A percentile compares a stretch with the other conserved stretches of the same genome.
Evolutionary conservation across 163 green algal genomes (phyloP).

Genomic region (Volvox carteri): DNA sequence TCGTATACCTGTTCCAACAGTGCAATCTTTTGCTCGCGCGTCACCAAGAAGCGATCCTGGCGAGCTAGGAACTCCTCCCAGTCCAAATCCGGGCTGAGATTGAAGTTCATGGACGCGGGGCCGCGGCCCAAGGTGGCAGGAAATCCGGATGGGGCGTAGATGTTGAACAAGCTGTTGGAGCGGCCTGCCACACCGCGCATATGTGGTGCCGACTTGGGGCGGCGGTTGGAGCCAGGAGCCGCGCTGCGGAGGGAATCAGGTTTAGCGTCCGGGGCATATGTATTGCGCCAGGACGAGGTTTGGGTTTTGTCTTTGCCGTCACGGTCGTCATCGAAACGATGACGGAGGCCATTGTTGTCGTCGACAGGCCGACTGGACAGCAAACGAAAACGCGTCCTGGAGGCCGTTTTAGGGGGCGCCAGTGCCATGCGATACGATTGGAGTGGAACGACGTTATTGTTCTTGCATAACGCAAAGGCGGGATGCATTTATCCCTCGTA

Average conservation of each 20-base stretch:
- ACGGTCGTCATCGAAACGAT: background rate
- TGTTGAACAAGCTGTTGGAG: background rate
- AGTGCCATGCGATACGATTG: background rate
- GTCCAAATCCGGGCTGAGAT: constrained; percentile 49
- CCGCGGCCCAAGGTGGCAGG: background rate
- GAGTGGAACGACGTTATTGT: too few relatives aligned
- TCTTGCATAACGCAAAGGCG: too few relatives aligned
- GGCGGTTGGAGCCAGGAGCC: background rate
- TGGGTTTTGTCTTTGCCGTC: background rate
- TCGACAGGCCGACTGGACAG: background rate
- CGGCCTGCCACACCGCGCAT: background rate
- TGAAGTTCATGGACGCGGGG: background rate
- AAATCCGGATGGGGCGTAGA: background rate
- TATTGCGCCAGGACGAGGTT: background rate
- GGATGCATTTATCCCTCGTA: too few relatives aligned
- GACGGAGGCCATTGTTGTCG: background rate
- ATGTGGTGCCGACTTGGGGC: constrained; percentile 50
- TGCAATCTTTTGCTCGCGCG: constrained; percentile 30
- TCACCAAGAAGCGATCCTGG: constrained; percentile 52
- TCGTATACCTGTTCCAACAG: constrained; percentile 31
- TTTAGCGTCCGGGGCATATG: background rate
- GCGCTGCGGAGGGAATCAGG: constrained; percentile 34
- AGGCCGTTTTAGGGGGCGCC: constrained; percentile 4
- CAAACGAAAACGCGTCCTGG: constrained; percentile 33
- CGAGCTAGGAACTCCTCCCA: constrained; percentile 60